These are phyloP conservation scores for Cutaneotrichosporon spelunceum DNA, from an alignment of 1,284 basidiomycete genomes.

Conservation along the genomic window DNA sequence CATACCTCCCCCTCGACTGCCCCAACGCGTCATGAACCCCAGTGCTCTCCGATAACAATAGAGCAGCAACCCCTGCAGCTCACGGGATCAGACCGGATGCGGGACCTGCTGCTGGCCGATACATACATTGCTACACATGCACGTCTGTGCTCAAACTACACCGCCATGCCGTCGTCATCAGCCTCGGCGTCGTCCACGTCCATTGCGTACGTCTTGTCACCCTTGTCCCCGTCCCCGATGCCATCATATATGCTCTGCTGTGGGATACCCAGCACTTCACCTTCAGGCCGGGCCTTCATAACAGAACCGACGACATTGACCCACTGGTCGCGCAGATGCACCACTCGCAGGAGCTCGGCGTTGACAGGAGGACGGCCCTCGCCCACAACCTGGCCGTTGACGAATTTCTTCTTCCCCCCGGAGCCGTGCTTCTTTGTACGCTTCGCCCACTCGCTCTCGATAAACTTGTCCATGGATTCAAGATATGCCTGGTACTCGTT, in stretches of 20 bases:
- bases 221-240: slow-evolving; percentile 57
- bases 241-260: slow-evolving; percentile 68
- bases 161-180: slow-evolving; percentile 29
- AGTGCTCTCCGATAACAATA: neutral
- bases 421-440: slow-evolving; percentile 55
- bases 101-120: neutral
- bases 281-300: slow-evolving; percentile 64
- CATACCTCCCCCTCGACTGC: neutral
- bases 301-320: slow-evolving; percentile 65
- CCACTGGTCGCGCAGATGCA: slow-evolving; percentile 69
- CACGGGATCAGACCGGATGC: neutral
- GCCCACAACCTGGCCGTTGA: slow-evolving; percentile 54
- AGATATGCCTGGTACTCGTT: slow-evolving; percentile 79
- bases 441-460: slow-evolving; percentile 56
- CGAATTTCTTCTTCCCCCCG: slow-evolving; percentile 51
- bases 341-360: slow-evolving; percentile 65
- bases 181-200: slow-evolving; percentile 36
- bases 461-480: slow-evolving; percentile 77
- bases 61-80: neutral
- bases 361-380: slow-evolving; percentile 62
- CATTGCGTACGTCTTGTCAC: slow-evolving; percentile 47
- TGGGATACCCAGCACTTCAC: slow-evolving; percentile 71
- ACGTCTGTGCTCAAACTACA: slow-evolving; percentile 3
- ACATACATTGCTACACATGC: neutral
- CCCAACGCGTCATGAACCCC: neutral